Evolutionary conservation across 108 stramenopile species (phyloP), one percentile per base, ranked within the genome.

Genomic region (Schizochytrium sp.): DNA sequence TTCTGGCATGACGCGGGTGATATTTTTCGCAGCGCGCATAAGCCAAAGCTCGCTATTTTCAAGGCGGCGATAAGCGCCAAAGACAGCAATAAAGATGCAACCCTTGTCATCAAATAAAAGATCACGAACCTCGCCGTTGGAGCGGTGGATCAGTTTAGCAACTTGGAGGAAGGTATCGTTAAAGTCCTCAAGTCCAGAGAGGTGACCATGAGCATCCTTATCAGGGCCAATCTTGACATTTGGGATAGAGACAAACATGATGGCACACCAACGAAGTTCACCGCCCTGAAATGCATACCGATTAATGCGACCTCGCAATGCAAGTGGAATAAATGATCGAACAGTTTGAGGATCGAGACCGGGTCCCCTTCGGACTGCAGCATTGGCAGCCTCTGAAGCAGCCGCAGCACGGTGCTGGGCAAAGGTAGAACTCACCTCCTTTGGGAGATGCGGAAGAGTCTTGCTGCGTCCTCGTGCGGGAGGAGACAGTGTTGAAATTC

Each of bases 41-140:
- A 55, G 50, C 76, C 76, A 83, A 40, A 83, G 76, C 76, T 83
- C 76, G 47, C 50, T 55, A 53, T 83, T 83, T 83, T 83, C 50
- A 15, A 83, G 47, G 5, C 53, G 5, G 8, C 53, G 47, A 53
- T 83, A 83, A 2, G 76, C 76, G 47, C 76, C 76, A 83, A 83
- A 83, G 47, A 83, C 47, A 2, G 76, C 76, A 83, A 83, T 83
- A 55, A 49, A 83, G 76, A 83, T 50, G 3, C 10, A 0, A 17
- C 76, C 76, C 53, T 83, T 83, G 76, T 83, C 76, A 40, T 83
- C 76, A 83, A 47, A 49, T 38, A 83, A 55, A 38, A 83, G 53
- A 42, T 83, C 76, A 10, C 76, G 47, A 47, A 83, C 53, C 76
- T 83, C 76, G 3, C 76, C 76, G 28, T 83, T 83, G 28, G 50